Evolutionary conservation across 2,329 filamentous ascomycete species (phyloP), one percentile per base, ranked within the genome.

Genomic region (Diaporthe sp.): DNA sequence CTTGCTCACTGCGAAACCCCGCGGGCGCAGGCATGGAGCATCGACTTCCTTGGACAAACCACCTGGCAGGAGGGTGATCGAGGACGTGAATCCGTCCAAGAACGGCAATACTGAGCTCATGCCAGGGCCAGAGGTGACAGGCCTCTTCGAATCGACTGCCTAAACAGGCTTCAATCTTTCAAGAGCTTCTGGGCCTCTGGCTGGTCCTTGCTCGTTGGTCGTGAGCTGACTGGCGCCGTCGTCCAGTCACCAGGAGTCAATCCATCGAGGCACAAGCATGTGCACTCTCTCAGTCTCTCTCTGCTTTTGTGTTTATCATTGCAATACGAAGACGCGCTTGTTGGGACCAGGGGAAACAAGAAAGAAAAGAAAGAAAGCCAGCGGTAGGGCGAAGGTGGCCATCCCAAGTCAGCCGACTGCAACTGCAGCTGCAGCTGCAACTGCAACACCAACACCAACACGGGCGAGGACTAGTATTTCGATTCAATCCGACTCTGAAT

Each of bases 401-500:
- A 53, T 68, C 63, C 63, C 31, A 68, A 68, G 63, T 15, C 31
- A 49, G 61, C 25, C 44, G 44, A 39, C 63, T 68, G 65, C 65
- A 25, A 68, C 61, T 68, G 65, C 65, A 49, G 44, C 28, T 37
- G 39, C 55, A 34, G 12, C 12, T 67, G 61, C 28, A 20, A 65
- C 60, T 25, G 60, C 60, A 22, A 34, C 63, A 53, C 42, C 28
- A 13, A 65, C 60, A 20, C 25, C 60, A 22, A 34, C 63, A 53
- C 47, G 44, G 61, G 61, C 44, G 28, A 47, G 28, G 15, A n/a
- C 61, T 31, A 37, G 42, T 25, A 22, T 8, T 31, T 51, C 63
- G 63, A 68, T 68, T 28, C 65, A 39, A 68, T 53, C 65, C 65
- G 65, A 68, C 63, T 53, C 47, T 68, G 31, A 25, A 53, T 68